phyloP scores from a whole-genome alignment of 257 asterid genomes.

The Oldenlandia corymbosa region DNA sequence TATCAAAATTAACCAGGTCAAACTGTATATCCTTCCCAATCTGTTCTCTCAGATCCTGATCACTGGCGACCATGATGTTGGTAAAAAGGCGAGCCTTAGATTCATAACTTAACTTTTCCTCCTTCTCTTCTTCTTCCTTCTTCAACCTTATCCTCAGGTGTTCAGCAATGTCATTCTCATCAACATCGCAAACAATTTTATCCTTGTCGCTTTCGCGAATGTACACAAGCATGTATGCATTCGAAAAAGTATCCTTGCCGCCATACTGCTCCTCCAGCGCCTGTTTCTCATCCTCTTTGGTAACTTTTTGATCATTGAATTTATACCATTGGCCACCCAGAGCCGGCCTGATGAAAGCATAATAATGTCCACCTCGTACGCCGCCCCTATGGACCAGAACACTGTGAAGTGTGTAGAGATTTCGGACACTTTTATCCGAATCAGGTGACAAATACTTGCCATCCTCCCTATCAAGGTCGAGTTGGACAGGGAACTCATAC shows the following conservation, averaged over 20 bases:
- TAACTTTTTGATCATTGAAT: conserved; percentile 96
- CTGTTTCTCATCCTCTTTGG: conserved; percentile 91
- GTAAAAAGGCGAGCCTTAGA: conserved; percentile 94
- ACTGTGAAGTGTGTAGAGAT: conserved; percentile 90
- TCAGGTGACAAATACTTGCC: conserved; percentile 95
- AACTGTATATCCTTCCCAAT: conserved; percentile 85
- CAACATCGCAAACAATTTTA: conserved; percentile 91
- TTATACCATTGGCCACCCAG: conserved; percentile 91
- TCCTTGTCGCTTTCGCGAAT: conserved; percentile 95
- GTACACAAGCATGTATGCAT: conserved; percentile 99
- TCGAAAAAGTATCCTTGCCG: conserved; percentile 96
- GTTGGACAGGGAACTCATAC: conserved; percentile 93
- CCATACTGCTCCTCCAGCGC: conserved; percentile 98
- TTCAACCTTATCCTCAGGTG: conserved; percentile 92
- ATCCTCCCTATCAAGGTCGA: conserved; percentile 85
- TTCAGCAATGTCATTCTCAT: conserved; percentile 97
- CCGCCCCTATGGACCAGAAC: conserved; percentile 98
- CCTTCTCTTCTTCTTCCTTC: conserved; percentile 97
- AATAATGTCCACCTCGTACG: conserved; percentile 97
- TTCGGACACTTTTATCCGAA: conserved; percentile 85
- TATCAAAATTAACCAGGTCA: conserved; percentile 96
- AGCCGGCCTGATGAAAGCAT: conserved; percentile 96
- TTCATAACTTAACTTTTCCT: conserved; percentile 87
- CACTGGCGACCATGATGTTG: conserved; percentile 95
- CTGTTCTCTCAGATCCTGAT: conserved; percentile 83